Conservation (phyloP, 1,139 yeast genomes). For the Geotrichum macrosporum region DNA sequence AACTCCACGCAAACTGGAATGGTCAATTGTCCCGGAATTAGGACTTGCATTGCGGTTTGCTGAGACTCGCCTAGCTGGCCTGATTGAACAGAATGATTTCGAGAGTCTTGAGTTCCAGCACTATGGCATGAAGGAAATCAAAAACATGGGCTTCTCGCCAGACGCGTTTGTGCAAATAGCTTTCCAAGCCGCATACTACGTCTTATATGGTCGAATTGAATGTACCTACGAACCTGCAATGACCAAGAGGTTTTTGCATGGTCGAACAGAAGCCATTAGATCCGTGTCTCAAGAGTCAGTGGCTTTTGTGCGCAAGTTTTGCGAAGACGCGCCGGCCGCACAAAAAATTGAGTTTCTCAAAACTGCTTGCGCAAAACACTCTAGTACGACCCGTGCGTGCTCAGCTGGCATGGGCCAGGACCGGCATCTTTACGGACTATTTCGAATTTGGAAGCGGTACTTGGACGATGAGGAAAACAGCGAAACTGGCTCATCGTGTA, state of each 20-base stretch:
- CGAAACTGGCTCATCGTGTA: conserved; percentile 27
- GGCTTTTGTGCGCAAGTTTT: conserved; percentile 76
- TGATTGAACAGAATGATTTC: conserved; percentile 86
- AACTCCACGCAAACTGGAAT: conserved; percentile 81
- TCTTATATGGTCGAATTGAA: conserved; percentile 86
- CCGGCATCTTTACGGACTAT: conserved; percentile 81
- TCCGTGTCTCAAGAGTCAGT: conserved; percentile 79
- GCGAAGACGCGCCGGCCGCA: conserved; percentile 60
- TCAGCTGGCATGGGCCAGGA: conserved; percentile 82
- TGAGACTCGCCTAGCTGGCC: conserved; percentile 80
- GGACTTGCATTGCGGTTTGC: conserved; percentile 82
- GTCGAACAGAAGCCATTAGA: conserved; percentile 88
- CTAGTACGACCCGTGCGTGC: conserved; percentile 62
- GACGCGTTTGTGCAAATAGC: conserved; percentile 95
- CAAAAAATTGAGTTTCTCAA: conserved; percentile 60
- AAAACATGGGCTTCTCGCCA: conserved; percentile 83
- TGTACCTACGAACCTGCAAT: conserved; percentile 95
- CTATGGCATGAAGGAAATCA: conserved; percentile 75
- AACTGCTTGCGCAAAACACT: conserved; percentile 67
- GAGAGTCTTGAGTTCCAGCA: conserved; percentile 69
- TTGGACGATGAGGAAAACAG: conserved; percentile 44
- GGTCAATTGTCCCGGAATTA: conserved; percentile 77
- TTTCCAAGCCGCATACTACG: conserved; percentile 88
- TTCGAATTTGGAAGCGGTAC: conserved; percentile 82
- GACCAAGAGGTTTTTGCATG: conserved; percentile 84